These are phyloP conservation scores for Medicago truncatula DNA, from an alignment of 306 rosid species.

Conservation along the genomic window MtrunA17r5.0-ANR NC_053046.1:29976001-29976500, in stretches of 20 bases:
- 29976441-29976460: conserved; percentile 92
- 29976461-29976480: conserved; percentile 74
- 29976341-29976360: conserved; percentile 30
- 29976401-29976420: conserved; percentile 83
- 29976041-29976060: no score
- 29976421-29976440: conserved; percentile 68
- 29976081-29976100: no score
- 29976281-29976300: not conserved
- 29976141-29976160: not conserved
- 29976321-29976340: not conserved
- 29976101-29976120: no score
- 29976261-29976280: not conserved
- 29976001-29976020: no score
- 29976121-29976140: no score
- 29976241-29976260: not conserved
- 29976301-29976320: not conserved
- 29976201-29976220: not conserved
- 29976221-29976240: not conserved
- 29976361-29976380: conserved; percentile 76
- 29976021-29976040: no score
- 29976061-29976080: no score
- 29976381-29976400: conserved; percentile 68
- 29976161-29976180: not conserved
- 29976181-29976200: not conserved
- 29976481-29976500: conserved; percentile 57